Conservation (phyloP, 352 stramenopile genomes). For the Phytophthora sansomeana region DNA sequence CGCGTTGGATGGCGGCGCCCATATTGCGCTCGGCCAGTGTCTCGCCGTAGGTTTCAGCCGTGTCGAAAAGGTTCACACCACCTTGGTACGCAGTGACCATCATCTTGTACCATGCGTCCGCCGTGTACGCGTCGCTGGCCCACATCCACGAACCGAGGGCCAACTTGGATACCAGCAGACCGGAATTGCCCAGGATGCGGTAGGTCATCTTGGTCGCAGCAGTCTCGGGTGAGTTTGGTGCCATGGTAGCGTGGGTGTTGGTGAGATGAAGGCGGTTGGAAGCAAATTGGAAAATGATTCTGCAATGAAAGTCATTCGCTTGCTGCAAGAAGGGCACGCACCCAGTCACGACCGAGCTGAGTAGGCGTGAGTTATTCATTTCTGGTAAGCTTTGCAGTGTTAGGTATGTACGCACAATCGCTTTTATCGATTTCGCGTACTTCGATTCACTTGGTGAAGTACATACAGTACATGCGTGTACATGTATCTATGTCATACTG, state of each 20-base stretch:
- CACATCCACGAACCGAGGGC: constrained; percentile 21
- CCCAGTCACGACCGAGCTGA: too few relatives aligned
- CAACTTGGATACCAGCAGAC: constrained; percentile 1
- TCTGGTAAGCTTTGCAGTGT: too few relatives aligned
- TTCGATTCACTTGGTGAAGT: too few relatives aligned
- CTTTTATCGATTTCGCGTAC: too few relatives aligned
- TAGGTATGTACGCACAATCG: too few relatives aligned
- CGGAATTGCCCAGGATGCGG: constrained; percentile 1
- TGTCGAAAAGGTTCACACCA: constrained; percentile 67
- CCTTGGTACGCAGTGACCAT: constrained; percentile 19
- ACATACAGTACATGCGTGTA: too few relatives aligned
- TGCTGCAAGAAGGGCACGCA: too few relatives aligned
- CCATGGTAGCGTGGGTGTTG: not conserved
- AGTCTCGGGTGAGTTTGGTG: not conserved
- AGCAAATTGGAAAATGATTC: not conserved
- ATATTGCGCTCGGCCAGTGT: constrained; percentile 25
- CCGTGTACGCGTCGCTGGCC: constrained; percentile 7
- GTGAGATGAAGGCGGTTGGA: not conserved
- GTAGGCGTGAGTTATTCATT: too few relatives aligned
- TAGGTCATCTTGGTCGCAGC: not conserved
- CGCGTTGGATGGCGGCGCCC: constrained; percentile 51
- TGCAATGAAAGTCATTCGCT: too few relatives aligned
- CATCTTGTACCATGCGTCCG: constrained; percentile 30
- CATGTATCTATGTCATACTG: too few relatives aligned
- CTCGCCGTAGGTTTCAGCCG: constrained; percentile 26